Conservation (phyloP, 805 yeast genomes). For the Deakozyma indianensis region DNA sequence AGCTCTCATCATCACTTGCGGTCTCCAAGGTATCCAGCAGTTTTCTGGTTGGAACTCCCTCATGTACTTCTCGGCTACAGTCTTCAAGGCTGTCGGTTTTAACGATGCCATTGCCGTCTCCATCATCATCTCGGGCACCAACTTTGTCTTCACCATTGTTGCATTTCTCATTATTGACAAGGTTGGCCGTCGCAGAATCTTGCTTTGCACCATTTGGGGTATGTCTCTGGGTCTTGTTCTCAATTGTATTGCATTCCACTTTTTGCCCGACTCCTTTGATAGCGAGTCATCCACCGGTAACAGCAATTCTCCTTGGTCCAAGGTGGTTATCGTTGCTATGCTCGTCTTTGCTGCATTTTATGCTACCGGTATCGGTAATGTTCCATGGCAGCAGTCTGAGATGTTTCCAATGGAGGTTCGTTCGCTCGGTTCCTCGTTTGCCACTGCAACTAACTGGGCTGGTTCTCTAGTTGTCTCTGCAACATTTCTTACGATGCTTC, state of each 20-base stretch:
- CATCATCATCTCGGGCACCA: slow-evolving; percentile 84
- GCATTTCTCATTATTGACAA: slow-evolving; percentile 80
- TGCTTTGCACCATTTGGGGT: slow-evolving; percentile 70
- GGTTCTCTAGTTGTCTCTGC: slow-evolving; percentile 86
- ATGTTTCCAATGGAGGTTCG: slow-evolving; percentile 87
- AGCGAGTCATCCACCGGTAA: slow-evolving; percentile 9
- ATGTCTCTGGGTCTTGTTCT: slow-evolving; percentile 66
- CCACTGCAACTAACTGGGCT: slow-evolving; percentile 91
- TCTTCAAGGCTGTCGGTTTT: slow-evolving; percentile 85
- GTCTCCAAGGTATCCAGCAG: slow-evolving; percentile 91
- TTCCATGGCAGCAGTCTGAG: slow-evolving; percentile 97
- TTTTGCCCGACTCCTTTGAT: slow-evolving; percentile 32
- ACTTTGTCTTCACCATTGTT: slow-evolving; percentile 71
- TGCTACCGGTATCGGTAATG: slow-evolving; percentile 92
- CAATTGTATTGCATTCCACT: slow-evolving; percentile 88
- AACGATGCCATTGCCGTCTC: slow-evolving; percentile 87
- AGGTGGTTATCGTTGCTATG: slow-evolving; percentile 73
- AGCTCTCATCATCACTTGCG: slow-evolving; percentile 83
- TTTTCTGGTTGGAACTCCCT: slow-evolving; percentile 93
- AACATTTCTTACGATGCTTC: slow-evolving; percentile 86
- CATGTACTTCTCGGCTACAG: slow-evolving; percentile 89
- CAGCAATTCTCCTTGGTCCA: slow-evolving; percentile 72
- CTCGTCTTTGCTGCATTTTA: slow-evolving; percentile 78
- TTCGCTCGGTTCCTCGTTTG: slow-evolving; percentile 80
- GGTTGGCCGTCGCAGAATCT: slow-evolving; percentile 76